A percentile compares a stretch with the other conserved stretches of the same genome.
These are phyloP conservation scores for Barnettozyma salicaria DNA, from an alignment of 805 yeast species.

Conservation along the genomic window DNA sequence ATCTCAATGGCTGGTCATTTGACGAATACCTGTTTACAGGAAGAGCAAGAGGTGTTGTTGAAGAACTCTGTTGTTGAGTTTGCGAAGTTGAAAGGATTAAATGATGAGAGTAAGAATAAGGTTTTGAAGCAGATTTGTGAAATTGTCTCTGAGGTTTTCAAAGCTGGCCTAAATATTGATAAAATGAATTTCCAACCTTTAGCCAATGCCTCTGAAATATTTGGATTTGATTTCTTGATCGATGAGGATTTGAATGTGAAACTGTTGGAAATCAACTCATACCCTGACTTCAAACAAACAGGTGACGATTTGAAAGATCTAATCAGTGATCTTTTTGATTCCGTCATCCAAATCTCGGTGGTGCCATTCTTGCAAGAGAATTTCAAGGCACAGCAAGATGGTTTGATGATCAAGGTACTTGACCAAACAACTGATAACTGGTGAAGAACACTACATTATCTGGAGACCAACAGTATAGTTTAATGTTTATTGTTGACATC, in stretches of 20 bases:
- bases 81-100: conserved; percentile 44
- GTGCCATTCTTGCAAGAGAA: conserved; percentile 37
- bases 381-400: neutral
- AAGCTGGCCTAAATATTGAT: conserved; percentile 77
- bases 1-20: conserved; percentile 53
- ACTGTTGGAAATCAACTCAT: conserved; percentile 82
- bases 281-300: conserved; percentile 95
- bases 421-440: conserved; percentile 32
- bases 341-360: conserved; percentile 43
- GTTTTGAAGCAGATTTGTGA: conserved; percentile 53
- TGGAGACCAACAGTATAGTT: no score
- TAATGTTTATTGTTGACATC: no score
- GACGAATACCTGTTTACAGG: conserved; percentile 91
- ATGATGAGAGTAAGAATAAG: conserved; percentile 29
- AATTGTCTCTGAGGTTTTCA: conserved; percentile 63
- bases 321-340: conserved; percentile 61
- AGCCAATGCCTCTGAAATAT: conserved; percentile 76
- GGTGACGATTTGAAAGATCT: conserved; percentile 66
- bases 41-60: conserved; percentile 34
- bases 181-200: conserved; percentile 81
- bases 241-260: conserved; percentile 47
- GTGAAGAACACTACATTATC: conserved; percentile 20
- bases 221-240: conserved; percentile 84
- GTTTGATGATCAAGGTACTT: conserved; percentile 36
- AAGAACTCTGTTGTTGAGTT: conserved; percentile 56